Base-by-base conservation (phyloP, 805 yeast species). In the Danielia oregonensis region DNA sequence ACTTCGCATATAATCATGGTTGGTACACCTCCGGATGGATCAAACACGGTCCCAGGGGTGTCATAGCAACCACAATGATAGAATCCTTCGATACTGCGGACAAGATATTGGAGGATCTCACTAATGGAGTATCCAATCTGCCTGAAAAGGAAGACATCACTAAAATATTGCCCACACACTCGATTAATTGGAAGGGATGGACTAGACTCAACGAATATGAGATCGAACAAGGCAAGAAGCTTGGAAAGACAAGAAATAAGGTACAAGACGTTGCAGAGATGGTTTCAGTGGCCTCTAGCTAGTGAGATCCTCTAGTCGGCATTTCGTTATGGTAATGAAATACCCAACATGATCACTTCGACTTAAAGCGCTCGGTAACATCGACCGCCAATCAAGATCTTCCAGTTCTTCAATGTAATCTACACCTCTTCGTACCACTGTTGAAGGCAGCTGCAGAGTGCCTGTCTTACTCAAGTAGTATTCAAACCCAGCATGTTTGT, bases 1-100 rank as follows among this genome's bases (percentile, higher is more conserved):
- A 45, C 16, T 35, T 46, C 6, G 18, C 62, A 53, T 53, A 49
- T 28, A 46, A 54, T 29, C 52, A 51, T 2, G 82, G 86, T 0
- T 61, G 86, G 39, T 91, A 88, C 48, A 79, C 85, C 2, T 67
- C 88, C 6, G 98, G 98, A 0, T 93, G 98, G 98, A 80, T 88
- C 30, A 78, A 83, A 37, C 79, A 75, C 33, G 95, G 95, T 1
- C 84, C 95, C 6, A 73, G 74, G 18, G 98, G 98, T 1, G 94
- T 87, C 3, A 93, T 93, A 44, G 94, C 95, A 12, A 72, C 86
- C 10, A 87, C 97, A 0, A 85, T 91, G 82, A 74, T 82, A 72
- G 88, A 84, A 39, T 77, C 96, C 1, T 81, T 81, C 43, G 73
- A 77, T 6, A 80, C 91, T 0, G 91, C 87, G 0, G 86, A 78